phyloP scores from a whole-genome alignment of 2,329 filamentous ascomycete genomes.

The Monosporascus sp. region DNA sequence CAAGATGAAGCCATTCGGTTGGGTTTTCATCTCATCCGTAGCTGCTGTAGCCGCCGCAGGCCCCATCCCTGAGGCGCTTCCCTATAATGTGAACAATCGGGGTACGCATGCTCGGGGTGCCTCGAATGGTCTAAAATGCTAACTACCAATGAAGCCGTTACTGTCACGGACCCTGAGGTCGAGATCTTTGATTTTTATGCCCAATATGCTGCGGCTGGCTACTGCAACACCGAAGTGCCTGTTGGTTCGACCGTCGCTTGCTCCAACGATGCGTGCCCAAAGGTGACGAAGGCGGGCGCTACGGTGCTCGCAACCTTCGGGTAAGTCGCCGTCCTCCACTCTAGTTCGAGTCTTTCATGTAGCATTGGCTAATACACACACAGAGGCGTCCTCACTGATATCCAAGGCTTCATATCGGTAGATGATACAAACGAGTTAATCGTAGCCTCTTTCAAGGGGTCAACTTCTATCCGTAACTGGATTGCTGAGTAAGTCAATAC shows the following conservation, averaged over 20 bases:
- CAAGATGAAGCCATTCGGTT: constrained; percentile 25
- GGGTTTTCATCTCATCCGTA: constrained; percentile 20
- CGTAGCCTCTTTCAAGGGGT: constrained; percentile 57
- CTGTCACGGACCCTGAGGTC: constrained; percentile 29
- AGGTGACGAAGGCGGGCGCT: constrained; percentile 37
- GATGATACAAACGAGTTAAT: constrained; percentile 48
- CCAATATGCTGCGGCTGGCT: constrained; percentile 47
- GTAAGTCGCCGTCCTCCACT: constrained; percentile 21
- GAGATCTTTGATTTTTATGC: constrained; percentile 42
- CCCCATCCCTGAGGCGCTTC: constrained; percentile 13
- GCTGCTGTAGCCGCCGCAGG: constrained; percentile 16
- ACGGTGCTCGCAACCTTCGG: constrained; percentile 39
- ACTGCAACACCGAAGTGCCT: constrained; percentile 45
- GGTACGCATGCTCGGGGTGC: constrained; percentile 20
- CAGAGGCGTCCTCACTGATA: constrained; percentile 39
- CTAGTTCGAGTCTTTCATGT: background rate
- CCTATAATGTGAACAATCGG: constrained; percentile 25
- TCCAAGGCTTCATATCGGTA: constrained; percentile 46
- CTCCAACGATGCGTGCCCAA: constrained; percentile 36
- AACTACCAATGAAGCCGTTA: constrained; percentile 9
- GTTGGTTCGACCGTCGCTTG: constrained; percentile 40
- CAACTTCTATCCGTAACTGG: constrained; percentile 55
- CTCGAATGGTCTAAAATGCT: background rate
- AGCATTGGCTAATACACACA: constrained; percentile 10
- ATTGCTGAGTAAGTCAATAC: constrained; percentile 42